Evolutionary conservation across 2,329 filamentous ascomycete species (phyloP).

Genomic region (Alternaria hordeiaustralica): DNA sequence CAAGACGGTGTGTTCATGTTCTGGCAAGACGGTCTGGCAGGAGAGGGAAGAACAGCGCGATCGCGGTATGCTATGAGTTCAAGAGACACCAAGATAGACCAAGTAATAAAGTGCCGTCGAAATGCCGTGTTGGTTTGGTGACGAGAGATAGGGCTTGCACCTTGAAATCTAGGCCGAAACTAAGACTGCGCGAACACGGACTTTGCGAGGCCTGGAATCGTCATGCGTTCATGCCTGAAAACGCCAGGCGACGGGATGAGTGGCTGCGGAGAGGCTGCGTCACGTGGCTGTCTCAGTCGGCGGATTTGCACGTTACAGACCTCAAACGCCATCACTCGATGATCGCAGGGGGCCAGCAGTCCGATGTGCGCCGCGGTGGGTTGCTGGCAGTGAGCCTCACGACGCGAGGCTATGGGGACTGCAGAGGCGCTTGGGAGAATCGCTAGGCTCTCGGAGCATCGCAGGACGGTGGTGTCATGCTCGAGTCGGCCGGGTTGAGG

Average conservation of each 20-base stretch:
- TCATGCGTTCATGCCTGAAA: slow-evolving; percentile 48
- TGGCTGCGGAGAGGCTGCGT: slow-evolving; percentile 25
- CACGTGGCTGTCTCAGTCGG: slow-evolving; percentile 47
- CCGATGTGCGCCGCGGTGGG: slow-evolving; percentile 13
- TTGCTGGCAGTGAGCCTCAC: slow-evolving; percentile 17
- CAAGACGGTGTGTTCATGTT: slow-evolving; percentile 97
- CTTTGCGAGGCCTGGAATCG: slow-evolving; percentile 29
- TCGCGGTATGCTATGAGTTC: slow-evolving; percentile 82
- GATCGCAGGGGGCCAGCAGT: slow-evolving; percentile 19
- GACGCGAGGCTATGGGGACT: slow-evolving; percentile 1
- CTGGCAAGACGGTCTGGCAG: slow-evolving; percentile 97
- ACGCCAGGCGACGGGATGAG: slow-evolving; percentile 23
- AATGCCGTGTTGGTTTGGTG: slow-evolving; percentile 22
- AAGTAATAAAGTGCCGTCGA: slow-evolving; percentile 26
- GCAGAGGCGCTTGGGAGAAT: slow-evolving; percentile 23
- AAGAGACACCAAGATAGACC: slow-evolving; percentile 22
- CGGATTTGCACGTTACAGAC: slow-evolving; percentile 46
- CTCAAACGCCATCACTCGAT: slow-evolving; percentile 41
- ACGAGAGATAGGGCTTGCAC: slow-evolving; percentile 27
- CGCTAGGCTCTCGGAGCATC: slow-evolving; percentile 15
- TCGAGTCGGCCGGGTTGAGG: slow-evolving; percentile 31
- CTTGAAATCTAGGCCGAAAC: slow-evolving; percentile 46
- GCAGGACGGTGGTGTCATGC: slow-evolving; percentile 39
- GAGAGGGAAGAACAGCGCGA: slow-evolving; percentile 88
- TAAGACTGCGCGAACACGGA: slow-evolving; percentile 38